Conservation (phyloP, 805 yeast genomes). For the Wickerhamiella azyma region DNA sequence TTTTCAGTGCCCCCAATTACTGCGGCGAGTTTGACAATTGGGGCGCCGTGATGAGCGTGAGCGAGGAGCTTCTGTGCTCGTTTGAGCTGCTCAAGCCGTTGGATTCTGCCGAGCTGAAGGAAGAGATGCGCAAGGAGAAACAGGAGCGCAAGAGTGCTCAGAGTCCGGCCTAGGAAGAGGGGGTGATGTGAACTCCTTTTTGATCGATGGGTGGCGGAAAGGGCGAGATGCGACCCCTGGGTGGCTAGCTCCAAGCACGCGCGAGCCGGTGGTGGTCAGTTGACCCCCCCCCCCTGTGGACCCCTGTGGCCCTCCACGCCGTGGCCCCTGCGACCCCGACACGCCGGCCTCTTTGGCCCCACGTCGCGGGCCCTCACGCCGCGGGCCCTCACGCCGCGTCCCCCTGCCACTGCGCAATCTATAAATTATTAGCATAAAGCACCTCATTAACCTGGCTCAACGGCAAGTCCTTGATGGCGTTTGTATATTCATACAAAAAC, state of each 20-base stretch:
- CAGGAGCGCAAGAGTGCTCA: conserved; percentile 49
- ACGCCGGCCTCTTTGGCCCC: neutral
- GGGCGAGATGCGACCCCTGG: too few relatives aligned
- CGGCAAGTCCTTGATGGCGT: conserved; percentile 82
- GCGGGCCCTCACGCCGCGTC: too few relatives aligned
- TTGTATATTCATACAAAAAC: conserved; percentile 46
- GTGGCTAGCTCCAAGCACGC: too few relatives aligned
- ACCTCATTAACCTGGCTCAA: conserved; percentile 29
- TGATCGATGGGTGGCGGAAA: too few relatives aligned
- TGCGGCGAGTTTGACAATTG: conserved; percentile 83
- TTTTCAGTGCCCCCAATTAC: conserved; percentile 62
- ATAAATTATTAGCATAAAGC: conserved; percentile 15
- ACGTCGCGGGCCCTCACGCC: too few relatives aligned
- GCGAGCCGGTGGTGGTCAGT: too few relatives aligned
- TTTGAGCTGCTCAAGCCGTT: conserved; percentile 89
- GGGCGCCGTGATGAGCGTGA: conserved; percentile 98
- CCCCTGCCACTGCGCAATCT: too few relatives aligned
- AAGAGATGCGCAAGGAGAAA: conserved; percentile 87
- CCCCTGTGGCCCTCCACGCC: too few relatives aligned
- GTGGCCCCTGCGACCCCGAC: too few relatives aligned
- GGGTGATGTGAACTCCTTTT: conserved; percentile 18
- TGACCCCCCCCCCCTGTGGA: too few relatives aligned
- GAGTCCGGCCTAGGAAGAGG: neutral
- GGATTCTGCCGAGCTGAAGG: conserved; percentile 84
- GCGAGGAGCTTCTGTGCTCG: conserved; percentile 82